Evolutionary conservation across 352 stramenopile genomes (phyloP), one percentile per base, ranked within the genome.

Genomic region (Phytophthora cryptogea): DNA sequence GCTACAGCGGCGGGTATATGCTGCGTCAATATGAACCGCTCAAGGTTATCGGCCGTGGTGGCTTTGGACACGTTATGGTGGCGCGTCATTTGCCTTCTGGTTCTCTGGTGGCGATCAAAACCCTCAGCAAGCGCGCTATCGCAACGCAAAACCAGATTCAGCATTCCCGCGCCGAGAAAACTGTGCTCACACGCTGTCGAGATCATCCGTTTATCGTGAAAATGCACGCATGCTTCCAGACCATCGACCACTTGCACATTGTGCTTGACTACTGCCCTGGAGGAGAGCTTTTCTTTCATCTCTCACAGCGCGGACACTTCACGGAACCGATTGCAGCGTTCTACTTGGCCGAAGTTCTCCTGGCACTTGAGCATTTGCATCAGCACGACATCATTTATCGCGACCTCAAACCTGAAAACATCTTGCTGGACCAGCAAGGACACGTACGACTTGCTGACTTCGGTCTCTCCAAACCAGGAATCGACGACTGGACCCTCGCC

Each of bases 141-240:
- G 88, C 78, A 10, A 48, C 63, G 49, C 78, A 91, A 50, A 90
- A 96, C 27, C 90, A 97, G 53, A 68, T 95, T 16, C 73, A 95
- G 61, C 86, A 97, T 63, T 94, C 89, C 16, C 71, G 87, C 11
- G 74, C 88, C 23, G 91, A 97, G 68, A 82, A 90, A 36, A 74
- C 80, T 4, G 92, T 97, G 43, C 83, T 97, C 20, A 86, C 81
- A 26, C 95, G 97, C 65, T 88, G 79, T 33, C 79, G 86, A 20
- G 78, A 93, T 59, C 91, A 97, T 58, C 90, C 90, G 32, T 97
- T 97, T 72, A 96, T 97, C 63, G 80, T 97, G 4, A 88, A 91
- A 51, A 79, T 97, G 31, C 86, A 96, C 51, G 83, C 76, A 16
- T 82, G 86, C 16, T 96, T 97, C 56, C 89, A 97, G 66, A 96